phyloP scores from a whole-genome alignment of 78 protist genomes.

The Mastigamoeba balamuthi region DNA sequence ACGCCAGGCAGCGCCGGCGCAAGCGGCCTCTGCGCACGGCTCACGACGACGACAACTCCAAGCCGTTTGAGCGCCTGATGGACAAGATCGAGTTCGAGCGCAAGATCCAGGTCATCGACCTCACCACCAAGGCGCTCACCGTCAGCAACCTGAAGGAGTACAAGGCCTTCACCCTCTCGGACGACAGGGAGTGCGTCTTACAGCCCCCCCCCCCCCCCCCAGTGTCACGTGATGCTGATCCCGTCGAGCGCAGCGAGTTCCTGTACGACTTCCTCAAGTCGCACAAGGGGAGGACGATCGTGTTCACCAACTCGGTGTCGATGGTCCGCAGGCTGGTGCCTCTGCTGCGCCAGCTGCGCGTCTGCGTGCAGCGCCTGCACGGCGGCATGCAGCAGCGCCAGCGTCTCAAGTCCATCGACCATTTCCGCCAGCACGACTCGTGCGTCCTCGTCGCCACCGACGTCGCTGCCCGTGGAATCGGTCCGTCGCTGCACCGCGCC shows the following conservation, averaged over 20 bases:
- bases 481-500: slow-evolving; percentile 59
- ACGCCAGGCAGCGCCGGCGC: background rate
- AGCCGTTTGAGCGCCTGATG: slow-evolving; percentile 13
- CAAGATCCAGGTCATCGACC: slow-evolving; percentile 24
- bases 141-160: slow-evolving; percentile 24
- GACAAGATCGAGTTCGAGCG: slow-evolving; percentile 36
- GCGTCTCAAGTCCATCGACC: slow-evolving; percentile 28
- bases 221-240: background rate
- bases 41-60: background rate
- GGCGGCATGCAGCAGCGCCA: slow-evolving; percentile 42
- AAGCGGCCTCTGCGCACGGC: too few species aligned
- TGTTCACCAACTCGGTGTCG: slow-evolving; percentile 68
- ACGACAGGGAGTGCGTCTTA: background rate
- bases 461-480: slow-evolving; percentile 96
- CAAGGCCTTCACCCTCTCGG: background rate
- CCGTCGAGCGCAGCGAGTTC: slow-evolving; percentile 1
- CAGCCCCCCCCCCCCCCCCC: too few species aligned
- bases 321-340: slow-evolving; percentile 13
- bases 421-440: slow-evolving; percentile 1
- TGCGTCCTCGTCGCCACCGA: slow-evolving; percentile 92
- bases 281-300: slow-evolving; percentile 53
- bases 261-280: slow-evolving; percentile 36
- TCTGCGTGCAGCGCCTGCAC: slow-evolving; percentile 5
- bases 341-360: slow-evolving; percentile 10
- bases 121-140: slow-evolving; percentile 8